Evolutionary conservation across 176 grass and related monocot genomes (phyloP), one percentile per base, ranked within the genome.

Genomic region (Canna indica): DNA sequence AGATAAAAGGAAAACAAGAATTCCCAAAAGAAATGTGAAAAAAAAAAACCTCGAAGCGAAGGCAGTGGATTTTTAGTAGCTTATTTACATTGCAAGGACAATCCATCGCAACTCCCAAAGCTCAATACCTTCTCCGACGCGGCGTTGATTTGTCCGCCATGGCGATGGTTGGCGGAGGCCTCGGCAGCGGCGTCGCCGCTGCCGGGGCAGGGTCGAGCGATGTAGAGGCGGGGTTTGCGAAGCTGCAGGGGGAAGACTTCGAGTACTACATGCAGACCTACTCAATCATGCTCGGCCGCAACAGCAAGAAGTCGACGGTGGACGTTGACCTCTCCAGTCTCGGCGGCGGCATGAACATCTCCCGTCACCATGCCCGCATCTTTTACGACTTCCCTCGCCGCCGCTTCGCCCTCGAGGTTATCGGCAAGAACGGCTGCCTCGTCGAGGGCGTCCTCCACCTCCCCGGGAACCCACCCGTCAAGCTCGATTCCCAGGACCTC

Each of bases 201-300:
- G 60, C 14, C 6, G 60, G 60, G 30, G 59, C 20, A 5, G 60
- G 30, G 16, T 30, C 28, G 22, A 27, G 68, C 1, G 41, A 48
- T 3, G 68, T 48, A 27, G 68, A 31, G 16, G 41, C 41, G 20
- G 68, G 68, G 27, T 70, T 70, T 45, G 68, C 68, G 27, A 70
- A 70, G 42, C 45, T 70, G 13, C 39, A 48, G 68, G 68, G 68
- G 1, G 41, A 70, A 45, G 68, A 70, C 45, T 70, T 70, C 41
- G 68, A 70, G 68, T 70, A 70, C 45, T 70, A 70, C 44, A 70
- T 70, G 68, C 68, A 48, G 45, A 48, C 68, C 27, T 70, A 70
- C 68, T 70, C 68, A 0, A 70, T 70, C 68, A 48, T 48, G 28
- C 68, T 70, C 8, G 68, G 68, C 44, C 68, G 68, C 68, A 48